phyloP scores from a whole-genome alignment of 495 filamentous ascomycete genomes.

The Xylaria cubensis region DNA sequence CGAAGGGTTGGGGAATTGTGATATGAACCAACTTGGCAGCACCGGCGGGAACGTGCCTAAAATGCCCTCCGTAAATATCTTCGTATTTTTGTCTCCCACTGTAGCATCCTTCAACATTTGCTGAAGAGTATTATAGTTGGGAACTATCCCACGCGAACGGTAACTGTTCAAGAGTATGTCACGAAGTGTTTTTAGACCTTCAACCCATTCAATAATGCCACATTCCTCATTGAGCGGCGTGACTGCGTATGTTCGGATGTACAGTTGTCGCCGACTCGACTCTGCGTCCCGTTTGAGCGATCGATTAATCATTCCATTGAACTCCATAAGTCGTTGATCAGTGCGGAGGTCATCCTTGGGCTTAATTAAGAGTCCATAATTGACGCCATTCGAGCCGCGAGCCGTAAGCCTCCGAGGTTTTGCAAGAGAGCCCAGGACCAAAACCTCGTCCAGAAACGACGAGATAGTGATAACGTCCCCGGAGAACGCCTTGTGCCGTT shows the following conservation, averaged over 20 bases:
- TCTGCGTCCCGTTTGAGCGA: conserved; percentile 90
- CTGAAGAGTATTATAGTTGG: conserved; percentile 56
- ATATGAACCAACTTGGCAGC: conserved; percentile 92
- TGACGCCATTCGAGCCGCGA: conserved; percentile 83
- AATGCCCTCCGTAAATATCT: conserved; percentile 74
- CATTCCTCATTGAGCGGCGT: conserved; percentile 98
- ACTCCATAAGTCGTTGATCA: conserved; percentile 98
- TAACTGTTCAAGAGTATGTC: conserved; percentile 87
- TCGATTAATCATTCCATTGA: conserved; percentile 96
- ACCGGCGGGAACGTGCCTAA: conserved; percentile 75
- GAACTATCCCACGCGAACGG: conserved; percentile 67
- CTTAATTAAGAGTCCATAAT: conserved; percentile 91
- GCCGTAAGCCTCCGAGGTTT: conserved; percentile 91
- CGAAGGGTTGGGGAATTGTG: conserved; percentile 90
- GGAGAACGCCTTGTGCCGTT: conserved; percentile 84
- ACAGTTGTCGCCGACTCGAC: conserved; percentile 76
- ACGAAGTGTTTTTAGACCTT: conserved; percentile 89
- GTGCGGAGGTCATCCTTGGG: conserved; percentile 97
- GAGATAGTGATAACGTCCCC: conserved; percentile 59
- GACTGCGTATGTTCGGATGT: conserved; percentile 96
- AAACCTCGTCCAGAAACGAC: conserved; percentile 80
- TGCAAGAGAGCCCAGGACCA: conserved; percentile 89
- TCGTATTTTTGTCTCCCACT: conserved; percentile 52
- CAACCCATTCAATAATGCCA: conserved; percentile 98
- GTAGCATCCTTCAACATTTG: conserved; percentile 56